Evolutionary conservation across 2,329 filamentous ascomycete genomes (phyloP), one percentile per base, ranked within the genome.

Genomic region (Escovopsis sp.): DNA sequence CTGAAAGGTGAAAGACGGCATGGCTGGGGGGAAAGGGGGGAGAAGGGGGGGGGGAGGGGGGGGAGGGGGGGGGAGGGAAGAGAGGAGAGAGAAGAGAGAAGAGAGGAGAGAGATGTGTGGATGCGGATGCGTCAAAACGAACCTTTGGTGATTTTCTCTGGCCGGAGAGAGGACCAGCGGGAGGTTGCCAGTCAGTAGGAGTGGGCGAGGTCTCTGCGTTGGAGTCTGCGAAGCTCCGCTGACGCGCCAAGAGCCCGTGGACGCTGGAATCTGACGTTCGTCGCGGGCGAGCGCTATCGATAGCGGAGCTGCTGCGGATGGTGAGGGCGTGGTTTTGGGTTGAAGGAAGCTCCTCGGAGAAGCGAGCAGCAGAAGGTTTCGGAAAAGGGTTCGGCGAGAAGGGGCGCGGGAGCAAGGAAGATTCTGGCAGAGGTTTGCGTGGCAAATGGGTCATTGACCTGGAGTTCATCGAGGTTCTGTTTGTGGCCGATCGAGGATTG

Each of bases 301-400:
- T 82, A 41, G 79, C 80, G 61, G 76, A 77, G 5, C 75, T 77
- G 41, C 64, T 39, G 70, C 63, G 18, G 66, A 59, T 63, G 18
- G 66, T 59, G 26, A 67, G 55, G 49, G 73, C 67, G 51, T 67
- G 68, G 50, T 75, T 69, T 33, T 75, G n/a, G n/a, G n/a, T 67
- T n/a, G 75, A 70, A 26, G 77, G 63, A 50, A 88, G 72, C 59
- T 88, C 85, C 33, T 84, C 84, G 62, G 89, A 89, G 18, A 88
- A 63, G 33, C 84, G 73, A 47, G 70, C 70, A 42, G 69, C 67
- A 30, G 26, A 8, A 39, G 64, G 51, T 47, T 59, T 58, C 30
- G 53, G 56, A 40, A 49, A 52, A 51, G 47, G 58, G 56, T 50
- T 48, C 56, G 63, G 54, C 49, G 61, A 55, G 36, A 54, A 50